phyloP scores from a whole-genome alignment of 1,284 basidiomycete species.

The Peniophora sp. region DNA sequence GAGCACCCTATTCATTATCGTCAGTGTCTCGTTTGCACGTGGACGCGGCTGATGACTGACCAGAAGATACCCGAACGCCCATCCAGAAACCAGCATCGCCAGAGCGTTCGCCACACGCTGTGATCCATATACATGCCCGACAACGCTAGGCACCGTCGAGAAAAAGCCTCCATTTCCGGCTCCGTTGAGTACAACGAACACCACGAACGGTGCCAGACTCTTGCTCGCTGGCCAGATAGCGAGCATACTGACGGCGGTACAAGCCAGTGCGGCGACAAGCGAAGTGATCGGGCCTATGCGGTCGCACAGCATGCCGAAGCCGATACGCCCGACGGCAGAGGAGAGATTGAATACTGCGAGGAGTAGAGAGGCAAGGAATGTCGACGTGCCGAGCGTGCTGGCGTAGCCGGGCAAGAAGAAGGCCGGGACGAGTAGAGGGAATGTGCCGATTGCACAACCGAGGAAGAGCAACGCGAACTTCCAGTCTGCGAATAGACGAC shows the following conservation, averaged over 20 bases:
- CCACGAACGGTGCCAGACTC: constrained; percentile 19
- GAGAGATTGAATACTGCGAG: constrained; percentile 25
- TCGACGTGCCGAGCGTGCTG: constrained; percentile 20
- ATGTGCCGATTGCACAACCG: constrained; percentile 24
- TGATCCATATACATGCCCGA: constrained; percentile 20
- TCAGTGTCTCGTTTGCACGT: too few species aligned
- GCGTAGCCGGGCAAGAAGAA: constrained; percentile 29
- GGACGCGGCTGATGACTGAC: constrained; percentile 8
- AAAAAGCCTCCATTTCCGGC: constrained; percentile 25
- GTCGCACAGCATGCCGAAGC: constrained; percentile 21
- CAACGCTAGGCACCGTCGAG: constrained; percentile 25
- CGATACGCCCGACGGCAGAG: constrained; percentile 23
- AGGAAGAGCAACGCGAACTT: constrained; percentile 25
- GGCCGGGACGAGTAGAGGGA: constrained; percentile 27
- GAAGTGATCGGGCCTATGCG: constrained; percentile 22
- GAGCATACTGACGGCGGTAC: constrained; percentile 22
- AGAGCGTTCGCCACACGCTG: constrained; percentile 19
- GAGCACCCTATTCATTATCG: constrained; percentile 11
- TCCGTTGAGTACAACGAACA: constrained; percentile 22
- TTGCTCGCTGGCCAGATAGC: constrained; percentile 24
- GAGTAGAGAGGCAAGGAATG: constrained; percentile 17
- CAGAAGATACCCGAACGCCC: constrained; percentile 21
- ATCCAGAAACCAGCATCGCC: constrained; percentile 24
- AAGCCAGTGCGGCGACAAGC: constrained; percentile 17
- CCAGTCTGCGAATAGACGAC: constrained; percentile 23